Conservation (phyloP, 2,329 filamentous ascomycete genomes). For the Calonectria hawksworthii region DNA sequence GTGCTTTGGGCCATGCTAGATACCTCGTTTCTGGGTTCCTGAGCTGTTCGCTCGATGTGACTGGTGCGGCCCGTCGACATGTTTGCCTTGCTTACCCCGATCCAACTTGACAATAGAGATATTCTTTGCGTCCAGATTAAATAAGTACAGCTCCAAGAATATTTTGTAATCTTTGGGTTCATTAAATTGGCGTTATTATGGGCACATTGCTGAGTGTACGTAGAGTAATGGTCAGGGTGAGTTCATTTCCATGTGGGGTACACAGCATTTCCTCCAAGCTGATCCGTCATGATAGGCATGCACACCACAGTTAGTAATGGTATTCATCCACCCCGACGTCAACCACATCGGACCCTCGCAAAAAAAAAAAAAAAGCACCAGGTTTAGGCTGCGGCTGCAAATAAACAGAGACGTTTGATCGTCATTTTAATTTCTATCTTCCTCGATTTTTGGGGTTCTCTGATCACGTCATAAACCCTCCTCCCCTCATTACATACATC, state of each 20-base stretch:
- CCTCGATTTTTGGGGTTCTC: constrained; percentile 33
- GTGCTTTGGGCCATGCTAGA: not conserved
- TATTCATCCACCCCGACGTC: too few relatives aligned
- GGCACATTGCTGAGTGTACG: not conserved
- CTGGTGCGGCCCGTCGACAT: constrained; percentile 38
- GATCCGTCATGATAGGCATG: not conserved
- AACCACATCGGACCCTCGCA: not conserved
- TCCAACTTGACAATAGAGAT: not conserved
- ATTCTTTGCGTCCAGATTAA: not conserved
- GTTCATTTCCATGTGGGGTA: constrained; percentile 7
- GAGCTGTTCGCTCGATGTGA: constrained; percentile 61
- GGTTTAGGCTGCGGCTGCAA: not conserved
- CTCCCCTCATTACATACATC: constrained; percentile 27
- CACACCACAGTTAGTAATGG: not conserved
- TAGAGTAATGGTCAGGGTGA: not conserved
- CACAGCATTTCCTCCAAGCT: not conserved
- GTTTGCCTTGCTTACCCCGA: not conserved
- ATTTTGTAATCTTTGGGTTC: not conserved
- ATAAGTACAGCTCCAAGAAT: not conserved
- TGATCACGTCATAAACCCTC: constrained; percentile 26
- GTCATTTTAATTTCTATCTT: constrained; percentile 46
- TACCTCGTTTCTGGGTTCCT: constrained; percentile 77
- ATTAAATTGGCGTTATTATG: not conserved
- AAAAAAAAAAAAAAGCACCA: too few relatives aligned
- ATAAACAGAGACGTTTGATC: constrained; percentile 38